These are phyloP conservation scores for Aureobasidium sp. DNA, from an alignment of 2,329 filamentous ascomycete species.

Conservation along the genomic window DNA sequence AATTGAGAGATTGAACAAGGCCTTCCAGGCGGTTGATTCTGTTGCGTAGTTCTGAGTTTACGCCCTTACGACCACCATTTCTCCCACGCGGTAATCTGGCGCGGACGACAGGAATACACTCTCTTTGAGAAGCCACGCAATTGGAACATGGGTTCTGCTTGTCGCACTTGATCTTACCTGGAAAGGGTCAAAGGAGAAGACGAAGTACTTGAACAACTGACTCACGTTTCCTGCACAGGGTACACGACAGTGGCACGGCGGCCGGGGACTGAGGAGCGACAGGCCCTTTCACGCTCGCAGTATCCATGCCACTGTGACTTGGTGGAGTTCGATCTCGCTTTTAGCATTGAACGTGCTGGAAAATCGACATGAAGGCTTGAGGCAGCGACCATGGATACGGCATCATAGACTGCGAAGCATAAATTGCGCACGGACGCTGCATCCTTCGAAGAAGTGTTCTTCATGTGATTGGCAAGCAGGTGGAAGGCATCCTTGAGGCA, in stretches of 20 bases:
- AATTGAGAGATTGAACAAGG: conserved; percentile 12
- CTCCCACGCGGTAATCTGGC: conserved; percentile 13
- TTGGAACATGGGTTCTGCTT: conserved; percentile 13
- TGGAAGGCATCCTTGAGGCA: neutral
- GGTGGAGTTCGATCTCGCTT: neutral
- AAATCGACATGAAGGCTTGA: neutral
- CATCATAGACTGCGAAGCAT: conserved; percentile 4
- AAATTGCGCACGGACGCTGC: neutral
- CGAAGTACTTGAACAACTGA: neutral
- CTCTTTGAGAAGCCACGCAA: neutral
- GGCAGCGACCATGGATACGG: neutral
- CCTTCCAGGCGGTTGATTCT: conserved; percentile 11
- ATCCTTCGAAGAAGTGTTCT: neutral
- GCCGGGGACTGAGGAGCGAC: neutral
- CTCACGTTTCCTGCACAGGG: conserved; percentile 12
- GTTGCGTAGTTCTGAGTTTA: conserved; percentile 10
- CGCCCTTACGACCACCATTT: conserved; percentile 9
- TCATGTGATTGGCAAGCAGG: neutral
- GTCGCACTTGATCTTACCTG: conserved; percentile 16
- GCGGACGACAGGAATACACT: conserved; percentile 12
- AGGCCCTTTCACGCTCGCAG: neutral
- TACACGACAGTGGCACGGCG: conserved; percentile 10
- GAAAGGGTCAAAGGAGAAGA: neutral
- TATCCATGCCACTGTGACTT: neutral
- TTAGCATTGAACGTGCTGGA: neutral